phyloP scores from a whole-genome alignment of 169 alveolate genomes.

The Plasmodium vivax region DNA sequence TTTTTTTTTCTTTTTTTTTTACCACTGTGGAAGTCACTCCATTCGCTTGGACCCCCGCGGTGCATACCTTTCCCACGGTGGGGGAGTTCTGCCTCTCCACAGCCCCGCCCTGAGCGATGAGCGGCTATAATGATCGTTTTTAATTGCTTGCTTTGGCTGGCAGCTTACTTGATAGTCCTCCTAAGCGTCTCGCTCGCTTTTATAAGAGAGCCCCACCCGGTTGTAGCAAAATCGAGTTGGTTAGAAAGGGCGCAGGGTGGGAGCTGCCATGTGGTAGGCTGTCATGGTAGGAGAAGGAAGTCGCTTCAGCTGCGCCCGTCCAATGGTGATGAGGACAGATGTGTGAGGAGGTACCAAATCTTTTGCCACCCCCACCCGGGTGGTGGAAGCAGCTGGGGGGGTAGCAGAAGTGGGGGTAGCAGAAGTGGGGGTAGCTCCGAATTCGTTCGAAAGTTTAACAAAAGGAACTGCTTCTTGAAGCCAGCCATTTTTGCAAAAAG shows the following conservation, averaged over 20 bases:
- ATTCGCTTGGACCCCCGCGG: not conserved
- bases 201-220: not conserved
- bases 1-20: no score
- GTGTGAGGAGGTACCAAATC: not conserved
- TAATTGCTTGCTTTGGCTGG: not conserved
- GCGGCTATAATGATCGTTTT: not conserved
- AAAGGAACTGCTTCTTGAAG: slow-evolving; percentile 25
- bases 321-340: not conserved
- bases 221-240: not conserved
- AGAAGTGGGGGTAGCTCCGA: not conserved
- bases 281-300: not conserved
- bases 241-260: not conserved
- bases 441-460: slow-evolving; percentile 24
- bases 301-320: not conserved
- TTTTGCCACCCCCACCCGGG: not conserved
- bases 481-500: slow-evolving; percentile 4
- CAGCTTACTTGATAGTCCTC: not conserved
- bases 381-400: not conserved
- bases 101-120: not conserved
- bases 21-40: not conserved
- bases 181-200: not conserved
- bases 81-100: not conserved
- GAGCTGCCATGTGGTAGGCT: not conserved
- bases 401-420: not conserved
- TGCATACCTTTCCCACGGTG: not conserved